Evolutionary conservation across 1,139 yeast species (phyloP).

Genomic region (Pichia sp.): DNA sequence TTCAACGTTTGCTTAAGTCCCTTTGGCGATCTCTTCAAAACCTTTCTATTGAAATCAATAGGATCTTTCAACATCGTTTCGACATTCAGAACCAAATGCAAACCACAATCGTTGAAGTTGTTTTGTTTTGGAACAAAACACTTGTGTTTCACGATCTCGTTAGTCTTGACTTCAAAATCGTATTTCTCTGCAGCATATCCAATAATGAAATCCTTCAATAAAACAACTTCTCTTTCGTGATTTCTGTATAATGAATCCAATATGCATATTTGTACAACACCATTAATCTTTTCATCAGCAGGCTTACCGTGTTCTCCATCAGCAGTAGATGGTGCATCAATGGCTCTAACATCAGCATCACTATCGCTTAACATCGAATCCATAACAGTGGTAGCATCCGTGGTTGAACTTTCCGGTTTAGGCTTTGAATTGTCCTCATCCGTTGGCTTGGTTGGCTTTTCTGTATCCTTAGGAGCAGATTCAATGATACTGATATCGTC

Average conservation of each 20-base stretch:
- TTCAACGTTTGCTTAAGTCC: conserved; percentile 12
- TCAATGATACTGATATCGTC: too few species aligned
- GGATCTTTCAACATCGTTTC: conserved; percentile 47
- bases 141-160: conserved; percentile 41
- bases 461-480: too few species aligned
- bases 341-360: background rate
- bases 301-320: background rate
- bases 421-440: too few species aligned
- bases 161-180: conserved; percentile 44
- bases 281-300: conserved; percentile 10
- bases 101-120: conserved; percentile 94
- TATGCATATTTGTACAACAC: conserved; percentile 56
- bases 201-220: conserved; percentile 62
- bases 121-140: conserved; percentile 81
- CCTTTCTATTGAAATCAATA: conserved; percentile 18
- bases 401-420: too few species aligned
- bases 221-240: conserved; percentile 52
- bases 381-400: too few species aligned
- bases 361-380: too few species aligned
- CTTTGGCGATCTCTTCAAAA: conserved; percentile 26
- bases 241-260: conserved; percentile 74
- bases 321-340: background rate
- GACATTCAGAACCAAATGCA: conserved; percentile 82
- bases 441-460: too few species aligned
- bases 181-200: conserved; percentile 70